phyloP scores from a whole-genome alignment of 345 rosid genomes.

The Moringa oleifera region DNA sequence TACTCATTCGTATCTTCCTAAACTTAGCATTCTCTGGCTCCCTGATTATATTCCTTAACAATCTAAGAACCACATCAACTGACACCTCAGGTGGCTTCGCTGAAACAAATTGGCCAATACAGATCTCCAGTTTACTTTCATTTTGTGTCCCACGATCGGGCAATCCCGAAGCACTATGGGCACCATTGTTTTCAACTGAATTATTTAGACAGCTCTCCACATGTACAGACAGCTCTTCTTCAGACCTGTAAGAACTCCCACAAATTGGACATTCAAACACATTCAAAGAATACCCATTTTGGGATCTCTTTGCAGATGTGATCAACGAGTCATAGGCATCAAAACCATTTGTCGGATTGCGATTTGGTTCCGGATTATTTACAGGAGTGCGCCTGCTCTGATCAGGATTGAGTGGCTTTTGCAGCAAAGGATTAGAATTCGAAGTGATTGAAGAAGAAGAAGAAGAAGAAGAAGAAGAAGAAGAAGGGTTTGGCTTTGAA shows the following conservation, averaged over 20 bases:
- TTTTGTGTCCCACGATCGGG: conserved; percentile 15
- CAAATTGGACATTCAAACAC: conserved; percentile 81
- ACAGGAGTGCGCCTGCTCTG: conserved; percentile 23
- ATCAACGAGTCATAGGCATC: conserved; percentile 69
- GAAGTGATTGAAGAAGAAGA: conserved; percentile 22
- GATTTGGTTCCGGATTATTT: conserved; percentile 24
- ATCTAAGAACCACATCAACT: conserved; percentile 51
- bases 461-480: conserved; percentile 27
- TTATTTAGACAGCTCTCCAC: conserved; percentile 58
- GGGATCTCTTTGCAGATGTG: conserved; percentile 70
- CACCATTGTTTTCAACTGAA: conserved; percentile 13
- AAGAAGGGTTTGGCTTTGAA: conserved; percentile 27
- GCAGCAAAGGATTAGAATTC: conserved; percentile 29
- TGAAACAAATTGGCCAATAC: conserved; percentile 48
- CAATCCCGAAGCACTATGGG: conserved; percentile 12
- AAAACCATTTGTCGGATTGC: conserved; percentile 44
- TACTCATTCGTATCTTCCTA: conserved; percentile 74
- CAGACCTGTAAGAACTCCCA: conserved; percentile 44
- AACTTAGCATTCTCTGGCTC: conserved; percentile 83
- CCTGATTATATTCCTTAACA: conserved; percentile 66
- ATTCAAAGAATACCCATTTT: conserved; percentile 63
- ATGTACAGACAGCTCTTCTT: conserved; percentile 74
- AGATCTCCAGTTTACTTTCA: conserved; percentile 37
- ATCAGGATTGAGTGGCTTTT: conserved; percentile 29
- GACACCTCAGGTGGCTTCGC: conserved; percentile 58